Evolutionary conservation across 495 filamentous ascomycete genomes (phyloP).

Genomic region (Durotheca rogersii): DNA sequence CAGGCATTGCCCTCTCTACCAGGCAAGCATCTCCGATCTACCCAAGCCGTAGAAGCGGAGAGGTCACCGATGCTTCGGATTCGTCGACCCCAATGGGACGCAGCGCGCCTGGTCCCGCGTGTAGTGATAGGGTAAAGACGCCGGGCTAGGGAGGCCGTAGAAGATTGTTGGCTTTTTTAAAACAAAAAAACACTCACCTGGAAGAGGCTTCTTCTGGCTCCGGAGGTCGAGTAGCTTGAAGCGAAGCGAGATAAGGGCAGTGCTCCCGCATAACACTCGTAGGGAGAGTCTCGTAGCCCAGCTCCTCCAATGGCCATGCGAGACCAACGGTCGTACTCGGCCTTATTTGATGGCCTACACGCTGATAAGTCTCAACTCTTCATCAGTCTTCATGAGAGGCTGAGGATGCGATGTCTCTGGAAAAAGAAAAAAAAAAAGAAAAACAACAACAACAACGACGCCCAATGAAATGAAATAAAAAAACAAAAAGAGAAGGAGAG

Average conservation of each 20-base stretch:
- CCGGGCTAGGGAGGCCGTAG: no score
- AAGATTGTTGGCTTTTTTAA: slow-evolving; percentile 8
- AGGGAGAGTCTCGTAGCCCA: slow-evolving; percentile 8
- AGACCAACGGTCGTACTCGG: slow-evolving; percentile 22
- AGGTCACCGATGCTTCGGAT: slow-evolving; percentile 30
- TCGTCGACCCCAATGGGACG: slow-evolving; percentile 17
- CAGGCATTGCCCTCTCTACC: slow-evolving; percentile 11
- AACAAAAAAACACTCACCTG: no score
- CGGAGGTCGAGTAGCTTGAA: slow-evolving; percentile 1
- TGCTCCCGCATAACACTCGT: slow-evolving; percentile 7
- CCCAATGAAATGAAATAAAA: no score
- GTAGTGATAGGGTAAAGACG: no score
- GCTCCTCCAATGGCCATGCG: slow-evolving; percentile 10
- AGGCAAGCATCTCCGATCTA: slow-evolving; percentile 26
- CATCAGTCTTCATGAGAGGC: no score
- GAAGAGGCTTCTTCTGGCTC: not conserved
- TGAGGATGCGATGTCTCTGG: no score
- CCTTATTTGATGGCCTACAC: slow-evolving; percentile 15
- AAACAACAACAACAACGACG: no score
- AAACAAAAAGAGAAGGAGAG: no score
- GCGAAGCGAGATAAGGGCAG: slow-evolving; percentile 3
- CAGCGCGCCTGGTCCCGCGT: slow-evolving; percentile 18
- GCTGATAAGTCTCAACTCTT: slow-evolving; percentile 9
- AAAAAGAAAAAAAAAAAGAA: no score
- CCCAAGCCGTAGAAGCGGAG: slow-evolving; percentile 17